These are phyloP conservation scores for Hymenoscyphus salicellus DNA, from an alignment of 2,329 filamentous ascomycete species.

Conservation along the genomic window DNA sequence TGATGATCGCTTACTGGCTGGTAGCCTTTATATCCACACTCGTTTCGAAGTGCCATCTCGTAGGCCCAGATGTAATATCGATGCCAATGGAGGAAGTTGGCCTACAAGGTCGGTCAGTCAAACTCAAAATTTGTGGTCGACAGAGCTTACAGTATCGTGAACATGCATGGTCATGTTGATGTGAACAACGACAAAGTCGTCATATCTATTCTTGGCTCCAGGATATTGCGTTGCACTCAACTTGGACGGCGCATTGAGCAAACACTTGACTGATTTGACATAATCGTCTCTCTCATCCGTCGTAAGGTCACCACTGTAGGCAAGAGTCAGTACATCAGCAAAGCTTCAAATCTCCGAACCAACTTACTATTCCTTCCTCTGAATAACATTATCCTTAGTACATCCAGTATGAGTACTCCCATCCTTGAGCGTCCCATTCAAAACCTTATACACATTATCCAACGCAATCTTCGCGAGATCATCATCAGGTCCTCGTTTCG, in stretches of 20 bases:
- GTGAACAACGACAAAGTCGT: conserved; percentile 43
- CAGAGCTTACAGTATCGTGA: conserved; percentile 32
- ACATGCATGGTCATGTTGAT: conserved; percentile 37
- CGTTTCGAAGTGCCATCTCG: conserved; percentile 41
- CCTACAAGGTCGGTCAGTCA: background rate
- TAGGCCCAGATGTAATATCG: conserved; percentile 42
- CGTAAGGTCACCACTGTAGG: conserved; percentile 15
- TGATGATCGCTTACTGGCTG: conserved; percentile 34
- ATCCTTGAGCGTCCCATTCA: conserved; percentile 20
- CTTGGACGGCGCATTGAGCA: conserved; percentile 34
- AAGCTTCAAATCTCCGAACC: background rate
- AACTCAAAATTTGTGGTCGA: background rate
- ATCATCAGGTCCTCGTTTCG: conserved; percentile 1
- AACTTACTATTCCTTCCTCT: conserved; percentile 20
- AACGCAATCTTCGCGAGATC: conserved; percentile 18
- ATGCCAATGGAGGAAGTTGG: conserved; percentile 44
- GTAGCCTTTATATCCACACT: conserved; percentile 44
- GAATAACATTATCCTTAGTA: conserved; percentile 15
- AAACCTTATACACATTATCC: conserved; percentile 19
- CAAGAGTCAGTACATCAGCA: background rate
- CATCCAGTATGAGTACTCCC: conserved; percentile 17
- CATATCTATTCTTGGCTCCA: conserved; percentile 38
- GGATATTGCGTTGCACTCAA: conserved; percentile 33
- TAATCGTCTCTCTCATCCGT: conserved; percentile 15
- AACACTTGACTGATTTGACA: conserved; percentile 10